Conservation (phyloP, 2,329 filamentous ascomycete genomes). For the Pseudogymnoascus sp. region DNA sequence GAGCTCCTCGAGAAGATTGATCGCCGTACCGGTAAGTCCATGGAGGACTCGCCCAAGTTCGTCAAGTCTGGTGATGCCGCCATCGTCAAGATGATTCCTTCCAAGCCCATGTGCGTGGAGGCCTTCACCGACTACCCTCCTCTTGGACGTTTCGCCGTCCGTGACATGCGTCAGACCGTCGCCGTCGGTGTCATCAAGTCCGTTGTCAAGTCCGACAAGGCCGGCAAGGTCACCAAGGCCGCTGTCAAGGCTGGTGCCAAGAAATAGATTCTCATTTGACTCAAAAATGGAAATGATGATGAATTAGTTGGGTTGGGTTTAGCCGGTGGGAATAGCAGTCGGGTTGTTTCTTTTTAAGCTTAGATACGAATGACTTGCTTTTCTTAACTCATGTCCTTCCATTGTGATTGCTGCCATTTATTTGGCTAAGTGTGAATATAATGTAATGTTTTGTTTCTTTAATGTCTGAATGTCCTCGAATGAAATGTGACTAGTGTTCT, state of each 20-base stretch:
- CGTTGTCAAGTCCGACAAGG: constrained; percentile 35
- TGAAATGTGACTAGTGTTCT: neutral
- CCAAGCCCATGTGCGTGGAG: constrained; percentile 99
- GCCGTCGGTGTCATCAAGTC: constrained; percentile 91
- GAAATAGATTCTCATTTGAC: constrained; percentile 26
- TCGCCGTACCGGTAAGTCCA: constrained; percentile 97
- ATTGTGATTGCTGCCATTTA: neutral
- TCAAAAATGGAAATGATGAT: constrained; percentile 2
- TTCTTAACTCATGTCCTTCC: neutral
- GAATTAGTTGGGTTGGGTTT: neutral
- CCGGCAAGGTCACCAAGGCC: constrained; percentile 33
- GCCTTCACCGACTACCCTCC: constrained; percentile 99
- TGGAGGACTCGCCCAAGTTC: constrained; percentile 91
- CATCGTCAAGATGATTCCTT: constrained; percentile 99
- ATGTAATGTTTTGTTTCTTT: neutral
- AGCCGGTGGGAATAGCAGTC: neutral
- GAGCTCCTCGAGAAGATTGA: constrained; percentile 99
- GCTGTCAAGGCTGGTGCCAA: constrained; percentile 33
- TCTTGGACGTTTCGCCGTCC: constrained; percentile 99
- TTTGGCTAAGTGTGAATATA: neutral
- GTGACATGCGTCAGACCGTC: constrained; percentile 91
- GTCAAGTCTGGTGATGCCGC: constrained; percentile 99
- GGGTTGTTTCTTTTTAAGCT: constrained; percentile 10
- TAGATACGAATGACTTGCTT: constrained; percentile 8
- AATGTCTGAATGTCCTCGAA: neutral